These are phyloP conservation scores for Dorcoceras hygrometricum DNA, from an alignment of 257 asterid species.

Conservation along the genomic window DNA sequence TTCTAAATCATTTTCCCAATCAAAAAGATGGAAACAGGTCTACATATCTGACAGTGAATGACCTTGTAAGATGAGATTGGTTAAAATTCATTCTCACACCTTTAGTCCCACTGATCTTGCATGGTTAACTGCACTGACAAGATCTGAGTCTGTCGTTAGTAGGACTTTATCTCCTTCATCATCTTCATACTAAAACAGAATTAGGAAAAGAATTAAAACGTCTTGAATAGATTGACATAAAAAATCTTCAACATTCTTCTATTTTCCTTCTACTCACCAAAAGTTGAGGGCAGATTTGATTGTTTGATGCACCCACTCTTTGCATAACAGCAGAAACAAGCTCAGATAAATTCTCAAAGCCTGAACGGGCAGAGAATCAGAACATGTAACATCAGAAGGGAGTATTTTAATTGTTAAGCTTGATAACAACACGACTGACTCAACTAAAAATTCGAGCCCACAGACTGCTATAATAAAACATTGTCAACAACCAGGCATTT, in stretches of 20 bases:
- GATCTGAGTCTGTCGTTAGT: neutral
- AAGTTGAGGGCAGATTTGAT: conserved; percentile 56
- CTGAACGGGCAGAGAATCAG: conserved; percentile 35
- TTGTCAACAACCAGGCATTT: neutral
- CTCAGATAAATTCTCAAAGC: conserved; percentile 68
- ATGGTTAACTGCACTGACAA: neutral
- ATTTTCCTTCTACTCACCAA: conserved; percentile 47
- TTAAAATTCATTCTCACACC: neutral
- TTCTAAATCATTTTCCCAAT: neutral
- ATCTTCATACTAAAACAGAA: neutral
- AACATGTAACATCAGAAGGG: conserved; percentile 10
- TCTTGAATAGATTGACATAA: neutral
- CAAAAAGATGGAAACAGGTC: too few species aligned
- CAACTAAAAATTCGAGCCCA: neutral
- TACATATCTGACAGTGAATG: neutral
- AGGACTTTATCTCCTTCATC: conserved; percentile 1
- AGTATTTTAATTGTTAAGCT: conserved; percentile 10
- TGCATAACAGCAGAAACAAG: conserved; percentile 71
- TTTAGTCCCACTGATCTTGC: neutral
- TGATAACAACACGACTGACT: neutral
- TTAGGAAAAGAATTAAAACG: neutral
- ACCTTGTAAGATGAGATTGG: neutral
- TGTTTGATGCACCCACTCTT: conserved; percentile 56
- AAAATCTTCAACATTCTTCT: too few species aligned
- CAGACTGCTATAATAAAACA: neutral